These are phyloP conservation scores for Fusarium globosum DNA, from an alignment of 2,329 filamentous ascomycete species.

Conservation along the genomic window DNA sequence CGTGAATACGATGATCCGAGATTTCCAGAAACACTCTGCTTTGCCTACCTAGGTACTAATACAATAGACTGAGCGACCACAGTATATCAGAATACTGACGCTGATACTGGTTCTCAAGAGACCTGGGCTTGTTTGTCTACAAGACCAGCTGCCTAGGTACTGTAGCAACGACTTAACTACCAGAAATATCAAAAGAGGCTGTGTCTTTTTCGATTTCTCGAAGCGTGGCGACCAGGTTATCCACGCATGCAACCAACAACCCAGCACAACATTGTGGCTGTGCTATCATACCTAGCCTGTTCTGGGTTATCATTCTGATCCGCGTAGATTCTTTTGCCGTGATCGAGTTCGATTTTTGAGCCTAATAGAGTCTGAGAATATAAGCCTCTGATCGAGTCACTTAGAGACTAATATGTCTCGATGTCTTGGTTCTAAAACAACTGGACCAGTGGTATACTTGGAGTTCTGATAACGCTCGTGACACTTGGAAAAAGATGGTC, in stretches of 20 bases:
- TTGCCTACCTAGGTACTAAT: background rate
- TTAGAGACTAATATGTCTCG: background rate
- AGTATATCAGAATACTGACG: background rate
- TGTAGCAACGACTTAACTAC: background rate
- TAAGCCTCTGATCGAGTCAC: background rate
- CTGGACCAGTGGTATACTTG: background rate
- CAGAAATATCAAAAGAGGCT: constrained; percentile 8
- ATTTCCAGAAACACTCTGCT: background rate
- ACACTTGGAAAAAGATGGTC: background rate
- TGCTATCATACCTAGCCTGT: background rate
- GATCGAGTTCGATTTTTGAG: background rate
- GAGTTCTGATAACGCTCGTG: background rate
- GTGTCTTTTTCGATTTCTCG: constrained; percentile 25
- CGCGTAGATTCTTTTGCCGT: background rate
- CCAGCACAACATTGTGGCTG: constrained; percentile 22
- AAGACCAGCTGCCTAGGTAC: constrained; percentile 22
- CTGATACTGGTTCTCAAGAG: background rate
- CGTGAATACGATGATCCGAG: background rate
- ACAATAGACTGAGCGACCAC: background rate
- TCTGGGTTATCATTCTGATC: background rate
- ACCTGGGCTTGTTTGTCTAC: background rate
- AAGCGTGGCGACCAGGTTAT: constrained; percentile 18
- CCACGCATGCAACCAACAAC: background rate
- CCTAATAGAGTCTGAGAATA: background rate
- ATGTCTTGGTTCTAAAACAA: background rate